phyloP scores from a whole-genome alignment of 1,139 yeast species.

The Spathaspora sp. region DNA sequence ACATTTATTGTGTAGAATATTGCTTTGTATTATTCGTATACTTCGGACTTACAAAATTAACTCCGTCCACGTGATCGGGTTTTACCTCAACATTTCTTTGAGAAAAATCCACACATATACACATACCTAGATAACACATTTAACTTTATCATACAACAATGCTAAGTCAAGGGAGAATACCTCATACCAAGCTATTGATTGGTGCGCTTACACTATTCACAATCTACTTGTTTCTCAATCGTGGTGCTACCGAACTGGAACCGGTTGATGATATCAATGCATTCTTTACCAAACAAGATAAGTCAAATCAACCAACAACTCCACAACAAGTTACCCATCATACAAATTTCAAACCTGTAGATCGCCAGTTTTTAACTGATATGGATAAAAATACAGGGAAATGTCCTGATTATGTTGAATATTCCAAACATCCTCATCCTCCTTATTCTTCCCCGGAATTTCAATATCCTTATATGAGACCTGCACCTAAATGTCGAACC shows the following conservation, averaged over 20 bases:
- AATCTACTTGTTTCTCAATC: neutral
- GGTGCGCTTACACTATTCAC: neutral
- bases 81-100: too few relatives aligned
- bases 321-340: neutral
- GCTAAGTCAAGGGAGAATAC: neutral
- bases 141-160: neutral
- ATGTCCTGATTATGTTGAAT: constrained; percentile 45
- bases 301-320: neutral
- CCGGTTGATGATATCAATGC: neutral
- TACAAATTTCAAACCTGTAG: constrained; percentile 1
- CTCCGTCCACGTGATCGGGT: too few relatives aligned
- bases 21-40: too few relatives aligned
- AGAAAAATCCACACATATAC: neutral
- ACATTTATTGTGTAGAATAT: too few relatives aligned
- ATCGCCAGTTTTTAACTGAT: constrained; percentile 1
- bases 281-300: neutral
- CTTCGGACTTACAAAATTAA: too few relatives aligned
- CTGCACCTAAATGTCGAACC: constrained; percentile 69
- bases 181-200: neutral
- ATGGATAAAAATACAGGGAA: constrained; percentile 22
- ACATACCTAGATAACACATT: neutral
- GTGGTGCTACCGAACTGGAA: neutral
- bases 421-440: constrained; percentile 42
- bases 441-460: constrained; percentile 52
- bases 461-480: constrained; percentile 72